Evolutionary conservation across 495 filamentous ascomycete genomes (phyloP).

Genomic region (Aspergillus baeticus): DNA sequence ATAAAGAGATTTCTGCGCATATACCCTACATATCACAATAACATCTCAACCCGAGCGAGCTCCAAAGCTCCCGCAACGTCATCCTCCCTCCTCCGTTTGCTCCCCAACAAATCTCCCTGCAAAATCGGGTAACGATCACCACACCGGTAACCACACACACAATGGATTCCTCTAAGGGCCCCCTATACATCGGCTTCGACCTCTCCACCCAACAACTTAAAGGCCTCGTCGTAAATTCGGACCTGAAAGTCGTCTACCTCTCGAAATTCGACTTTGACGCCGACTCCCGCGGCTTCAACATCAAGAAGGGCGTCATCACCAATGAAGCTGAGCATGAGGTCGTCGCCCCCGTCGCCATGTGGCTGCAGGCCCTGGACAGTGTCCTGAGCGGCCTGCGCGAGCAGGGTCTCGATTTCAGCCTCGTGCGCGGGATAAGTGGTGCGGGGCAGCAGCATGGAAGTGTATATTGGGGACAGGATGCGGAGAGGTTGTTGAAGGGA

Average conservation of each 20-base stretch:
- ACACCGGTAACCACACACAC: too few relatives aligned
- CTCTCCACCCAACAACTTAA: constrained; percentile 97
- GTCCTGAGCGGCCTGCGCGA: constrained; percentile 71
- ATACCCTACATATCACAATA: too few relatives aligned
- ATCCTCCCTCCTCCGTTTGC: not conserved
- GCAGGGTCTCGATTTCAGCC: constrained; percentile 71
- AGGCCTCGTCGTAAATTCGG: constrained; percentile 80
- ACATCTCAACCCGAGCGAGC: not conserved
- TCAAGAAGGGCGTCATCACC: constrained; percentile 82
- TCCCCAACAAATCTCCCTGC: not conserved
- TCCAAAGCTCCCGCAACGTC: not conserved
- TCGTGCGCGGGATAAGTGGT: constrained; percentile 80
- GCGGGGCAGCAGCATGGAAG: constrained; percentile 97
- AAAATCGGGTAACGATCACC: not conserved
- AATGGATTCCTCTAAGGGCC: constrained; percentile 42
- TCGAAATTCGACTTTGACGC: constrained; percentile 66
- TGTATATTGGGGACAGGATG: constrained; percentile 80
- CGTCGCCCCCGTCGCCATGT: constrained; percentile 89
- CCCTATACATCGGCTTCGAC: constrained; percentile 90
- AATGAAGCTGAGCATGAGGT: constrained; percentile 83
- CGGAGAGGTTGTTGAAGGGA: constrained; percentile 59
- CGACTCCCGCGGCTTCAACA: constrained; percentile 69
- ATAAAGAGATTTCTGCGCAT: too few relatives aligned
- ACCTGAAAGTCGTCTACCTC: constrained; percentile 43
- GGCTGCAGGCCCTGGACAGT: constrained; percentile 87